phyloP scores from a whole-genome alignment of 2,329 filamentous ascomycete genomes.

The Penicillium paneum region DNA sequence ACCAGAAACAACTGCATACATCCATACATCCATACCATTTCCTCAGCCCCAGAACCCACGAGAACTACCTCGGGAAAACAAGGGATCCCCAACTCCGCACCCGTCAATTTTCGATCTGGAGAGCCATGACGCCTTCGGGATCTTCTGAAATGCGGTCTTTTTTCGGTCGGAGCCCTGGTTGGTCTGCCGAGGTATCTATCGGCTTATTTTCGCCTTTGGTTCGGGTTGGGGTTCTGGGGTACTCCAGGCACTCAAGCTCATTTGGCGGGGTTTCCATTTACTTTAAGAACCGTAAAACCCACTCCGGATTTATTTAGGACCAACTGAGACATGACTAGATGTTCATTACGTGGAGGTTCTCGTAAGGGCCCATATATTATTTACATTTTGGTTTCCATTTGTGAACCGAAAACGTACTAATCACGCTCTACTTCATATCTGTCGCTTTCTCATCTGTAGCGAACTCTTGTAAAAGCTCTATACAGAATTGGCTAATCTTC shows the following conservation, averaged over 20 bases:
- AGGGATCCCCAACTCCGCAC: slow-evolving; percentile 18
- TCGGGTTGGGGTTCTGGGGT: neutral
- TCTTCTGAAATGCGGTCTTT: slow-evolving; percentile 3
- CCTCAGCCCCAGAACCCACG: slow-evolving; percentile 14
- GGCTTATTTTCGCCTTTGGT: slow-evolving; percentile 22
- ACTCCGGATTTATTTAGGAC: too few species aligned
- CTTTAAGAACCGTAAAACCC: neutral
- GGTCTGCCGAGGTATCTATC: slow-evolving; percentile 15
- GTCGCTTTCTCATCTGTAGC: too few species aligned
- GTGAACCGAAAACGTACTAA: too few species aligned
- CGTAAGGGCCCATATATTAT: too few species aligned
- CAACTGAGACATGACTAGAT: too few species aligned
- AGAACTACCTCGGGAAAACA: slow-evolving; percentile 31
- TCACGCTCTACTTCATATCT: too few species aligned
- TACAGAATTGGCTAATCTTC: too few species aligned
- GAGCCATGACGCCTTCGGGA: slow-evolving; percentile 15
- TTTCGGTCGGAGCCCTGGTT: slow-evolving; percentile 13
- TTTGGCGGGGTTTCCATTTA: neutral
- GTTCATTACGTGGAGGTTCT: too few species aligned
- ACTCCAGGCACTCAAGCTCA: neutral
- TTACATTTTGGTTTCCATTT: too few species aligned
- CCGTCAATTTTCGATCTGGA: slow-evolving; percentile 10
- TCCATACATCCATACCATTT: neutral
- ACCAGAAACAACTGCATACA: neutral
- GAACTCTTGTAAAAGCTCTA: too few species aligned